phyloP scores from a whole-genome alignment of 331 rosid species.

The Rhamnella rubrinervis region DNA sequence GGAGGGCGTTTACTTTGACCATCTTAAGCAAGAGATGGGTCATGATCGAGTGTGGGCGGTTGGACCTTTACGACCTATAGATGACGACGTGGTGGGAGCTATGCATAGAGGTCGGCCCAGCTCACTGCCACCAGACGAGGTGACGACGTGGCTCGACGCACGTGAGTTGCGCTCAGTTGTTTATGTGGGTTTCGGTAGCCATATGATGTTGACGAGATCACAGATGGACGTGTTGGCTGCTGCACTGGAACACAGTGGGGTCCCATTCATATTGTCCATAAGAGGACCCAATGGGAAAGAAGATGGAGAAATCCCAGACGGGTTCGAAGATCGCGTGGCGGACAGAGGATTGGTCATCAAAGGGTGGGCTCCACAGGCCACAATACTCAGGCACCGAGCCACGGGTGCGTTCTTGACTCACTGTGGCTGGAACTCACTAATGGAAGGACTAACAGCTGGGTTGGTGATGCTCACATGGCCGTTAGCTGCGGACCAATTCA shows the following conservation, averaged over 20 bases:
- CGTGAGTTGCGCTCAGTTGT: conserved; percentile 17
- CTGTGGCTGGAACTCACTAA: conserved; percentile 58
- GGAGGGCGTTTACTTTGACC: conserved; percentile 34
- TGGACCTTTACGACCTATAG: conserved; percentile 34
- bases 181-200: conserved; percentile 51
- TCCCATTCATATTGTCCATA: conserved; percentile 29
- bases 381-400: conserved; percentile 35
- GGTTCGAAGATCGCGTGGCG: conserved; percentile 29
- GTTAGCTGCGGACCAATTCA: conserved; percentile 41
- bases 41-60: conserved; percentile 50
- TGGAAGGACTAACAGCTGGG: conserved; percentile 39
- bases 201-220: conserved; percentile 1
- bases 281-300: background rate
- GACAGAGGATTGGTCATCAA: conserved; percentile 31
- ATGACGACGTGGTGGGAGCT: background rate
- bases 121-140: conserved; percentile 1
- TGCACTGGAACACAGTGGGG: conserved; percentile 35
- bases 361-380: conserved; percentile 58
- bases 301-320: background rate
- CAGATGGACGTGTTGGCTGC: conserved; percentile 33
- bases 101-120: conserved; percentile 32
- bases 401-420: conserved; percentile 51
- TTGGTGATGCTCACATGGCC: conserved; percentile 63
- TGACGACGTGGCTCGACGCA: conserved; percentile 33
- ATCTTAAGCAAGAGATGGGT: conserved; percentile 20